Percentiles rank a stretch among this genome's conserved stretches.
Conservation (phyloP, 257 asterid genomes). For the Przewalskia tangutica region DNA sequence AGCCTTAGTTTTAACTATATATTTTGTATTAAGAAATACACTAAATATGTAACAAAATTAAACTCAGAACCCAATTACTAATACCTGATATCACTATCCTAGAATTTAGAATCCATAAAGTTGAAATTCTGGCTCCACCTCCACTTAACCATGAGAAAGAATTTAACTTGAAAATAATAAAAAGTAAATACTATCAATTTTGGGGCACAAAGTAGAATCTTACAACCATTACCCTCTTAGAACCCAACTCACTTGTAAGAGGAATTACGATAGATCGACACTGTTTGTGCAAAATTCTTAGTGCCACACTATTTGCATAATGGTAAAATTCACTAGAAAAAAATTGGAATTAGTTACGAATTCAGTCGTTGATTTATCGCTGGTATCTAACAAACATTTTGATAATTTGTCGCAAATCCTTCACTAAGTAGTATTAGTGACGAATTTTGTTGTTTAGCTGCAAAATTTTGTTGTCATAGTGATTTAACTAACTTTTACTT, state of each 20-base stretch:
- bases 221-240: not conserved
- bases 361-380: no score
- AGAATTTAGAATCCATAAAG: no score
- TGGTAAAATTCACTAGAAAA: not conserved
- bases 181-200: not conserved
- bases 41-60: not conserved
- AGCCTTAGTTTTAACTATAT: not conserved
- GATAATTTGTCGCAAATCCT: no score
- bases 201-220: not conserved
- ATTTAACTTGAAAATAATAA: not conserved
- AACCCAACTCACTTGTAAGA: not conserved
- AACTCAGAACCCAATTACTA: not conserved
- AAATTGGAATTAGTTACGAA: no score
- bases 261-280: not conserved
- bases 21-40: not conserved
- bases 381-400: no score
- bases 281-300: not conserved
- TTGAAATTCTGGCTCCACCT: no score
- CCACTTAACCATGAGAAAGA: no score
- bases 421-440: no score
- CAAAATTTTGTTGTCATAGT: no score
- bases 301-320: not conserved
- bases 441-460: no score
- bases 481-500: not conserved
- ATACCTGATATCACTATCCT: no score